Percentiles rank a stretch among this genome's conserved stretches.
Evolutionary conservation across 345 rosid species (phyloP).

Genomic region (Salix caprea): DNA sequence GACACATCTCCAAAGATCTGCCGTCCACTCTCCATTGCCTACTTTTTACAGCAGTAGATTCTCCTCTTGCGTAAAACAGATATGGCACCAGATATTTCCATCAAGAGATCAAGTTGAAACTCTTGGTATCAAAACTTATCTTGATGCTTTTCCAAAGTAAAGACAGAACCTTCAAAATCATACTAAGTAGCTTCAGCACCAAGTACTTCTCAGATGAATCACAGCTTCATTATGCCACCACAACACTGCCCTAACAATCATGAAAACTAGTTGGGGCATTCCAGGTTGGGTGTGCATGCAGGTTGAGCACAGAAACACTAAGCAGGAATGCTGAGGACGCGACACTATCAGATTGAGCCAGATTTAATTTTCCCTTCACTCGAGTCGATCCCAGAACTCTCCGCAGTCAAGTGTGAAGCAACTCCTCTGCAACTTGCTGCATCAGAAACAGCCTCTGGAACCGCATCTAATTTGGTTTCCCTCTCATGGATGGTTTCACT

Average conservation of each 20-base stretch:
- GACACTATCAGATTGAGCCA: neutral
- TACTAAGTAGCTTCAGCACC: neutral
- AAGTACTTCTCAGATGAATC: constrained; percentile 1
- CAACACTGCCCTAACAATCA: neutral
- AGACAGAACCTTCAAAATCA: neutral
- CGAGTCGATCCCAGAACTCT: neutral
- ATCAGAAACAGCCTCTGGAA: neutral
- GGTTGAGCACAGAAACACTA: neutral
- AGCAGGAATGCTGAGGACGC: neutral
- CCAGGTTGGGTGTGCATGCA: neutral
- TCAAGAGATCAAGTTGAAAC: neutral
- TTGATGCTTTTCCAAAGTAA: neutral
- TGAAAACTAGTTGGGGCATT: neutral
- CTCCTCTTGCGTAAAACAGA: neutral
- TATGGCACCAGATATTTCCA: neutral
- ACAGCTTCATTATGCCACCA: neutral
- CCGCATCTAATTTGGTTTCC: neutral
- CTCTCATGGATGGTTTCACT: neutral
- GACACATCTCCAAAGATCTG: neutral
- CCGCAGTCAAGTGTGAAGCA: neutral
- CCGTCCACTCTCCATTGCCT: neutral
- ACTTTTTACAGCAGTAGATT: neutral
- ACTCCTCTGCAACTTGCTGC: constrained; percentile 6
- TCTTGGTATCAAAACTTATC: neutral
- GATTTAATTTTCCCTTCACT: constrained; percentile 6